These are phyloP conservation scores for Gonium pectorale DNA, from an alignment of 139 green algal genomes.

Conservation along the genomic window DNA sequence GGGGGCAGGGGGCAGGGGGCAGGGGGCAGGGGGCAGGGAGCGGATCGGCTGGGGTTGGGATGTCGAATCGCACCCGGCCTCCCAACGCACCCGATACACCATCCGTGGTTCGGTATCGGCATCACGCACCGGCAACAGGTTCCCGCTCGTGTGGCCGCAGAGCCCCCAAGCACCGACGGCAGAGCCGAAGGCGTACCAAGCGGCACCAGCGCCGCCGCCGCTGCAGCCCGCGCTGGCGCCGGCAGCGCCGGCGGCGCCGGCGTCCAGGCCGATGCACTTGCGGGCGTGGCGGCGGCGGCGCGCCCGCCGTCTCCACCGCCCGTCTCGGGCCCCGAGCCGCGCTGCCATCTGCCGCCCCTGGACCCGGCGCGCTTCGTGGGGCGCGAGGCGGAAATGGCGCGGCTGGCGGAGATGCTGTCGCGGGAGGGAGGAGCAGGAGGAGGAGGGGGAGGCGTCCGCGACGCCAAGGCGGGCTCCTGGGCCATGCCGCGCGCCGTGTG, in stretches of 20 bases:
- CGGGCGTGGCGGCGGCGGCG: neutral
- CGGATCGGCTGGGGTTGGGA: too few relatives aligned
- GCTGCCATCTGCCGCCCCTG: conserved; percentile 29
- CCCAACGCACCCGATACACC: too few relatives aligned
- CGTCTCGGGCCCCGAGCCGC: conserved; percentile 1
- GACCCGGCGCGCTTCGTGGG: conserved; percentile 34
- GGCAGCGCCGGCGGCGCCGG: neutral
- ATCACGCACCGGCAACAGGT: too few relatives aligned
- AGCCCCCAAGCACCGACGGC: too few relatives aligned
- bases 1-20: too few relatives aligned
- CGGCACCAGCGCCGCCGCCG: neutral
- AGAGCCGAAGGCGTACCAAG: too few relatives aligned
- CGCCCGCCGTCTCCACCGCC: neutral
- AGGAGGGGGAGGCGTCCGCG: neutral
- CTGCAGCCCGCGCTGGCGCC: neutral
- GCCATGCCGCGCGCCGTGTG: neutral
- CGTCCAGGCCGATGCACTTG: too few relatives aligned
- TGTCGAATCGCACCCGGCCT: too few relatives aligned
- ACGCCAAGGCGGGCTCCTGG: neutral
- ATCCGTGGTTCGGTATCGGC: too few relatives aligned
- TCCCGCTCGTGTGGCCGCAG: too few relatives aligned
- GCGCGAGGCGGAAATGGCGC: conserved; percentile 29
- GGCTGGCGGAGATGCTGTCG: neutral
- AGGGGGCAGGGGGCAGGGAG: too few relatives aligned
- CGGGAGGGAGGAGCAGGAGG: neutral